Percentiles rank a stretch among this genome's conserved stretches.
Conservation (phyloP, 1,284 basidiomycete genomes). For the Inonotus hispidus region DNA sequence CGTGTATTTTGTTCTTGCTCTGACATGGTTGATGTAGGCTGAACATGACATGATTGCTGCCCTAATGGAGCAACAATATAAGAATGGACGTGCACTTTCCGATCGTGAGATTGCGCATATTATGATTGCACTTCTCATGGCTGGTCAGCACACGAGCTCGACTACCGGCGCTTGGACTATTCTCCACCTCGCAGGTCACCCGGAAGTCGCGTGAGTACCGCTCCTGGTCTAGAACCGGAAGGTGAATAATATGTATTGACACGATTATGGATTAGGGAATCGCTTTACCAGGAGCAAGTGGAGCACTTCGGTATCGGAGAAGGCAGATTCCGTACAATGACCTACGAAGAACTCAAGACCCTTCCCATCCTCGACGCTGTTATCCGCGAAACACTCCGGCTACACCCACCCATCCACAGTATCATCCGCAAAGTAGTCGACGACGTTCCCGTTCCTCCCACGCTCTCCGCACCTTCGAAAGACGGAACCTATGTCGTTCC, state of each 20-base stretch:
- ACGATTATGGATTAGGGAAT: slow-evolving; percentile 49
- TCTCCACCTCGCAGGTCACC: slow-evolving; percentile 80
- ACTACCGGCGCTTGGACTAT: slow-evolving; percentile 92
- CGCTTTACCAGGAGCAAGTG: slow-evolving; percentile 87
- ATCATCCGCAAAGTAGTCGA: slow-evolving; percentile 87
- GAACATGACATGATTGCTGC: slow-evolving; percentile 94
- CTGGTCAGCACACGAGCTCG: slow-evolving; percentile 96
- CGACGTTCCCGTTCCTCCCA: slow-evolving; percentile 78
- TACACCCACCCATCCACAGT: slow-evolving; percentile 92
- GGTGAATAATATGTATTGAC: not conserved
- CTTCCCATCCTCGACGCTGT: slow-evolving; percentile 85
- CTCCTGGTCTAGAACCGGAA: slow-evolving; percentile 4
- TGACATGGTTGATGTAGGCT: slow-evolving; percentile 35
- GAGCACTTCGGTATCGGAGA: slow-evolving; percentile 77
- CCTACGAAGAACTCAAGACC: slow-evolving; percentile 82
- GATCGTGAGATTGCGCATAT: slow-evolving; percentile 97
- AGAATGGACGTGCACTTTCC: slow-evolving; percentile 71
- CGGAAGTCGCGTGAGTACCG: slow-evolving; percentile 65
- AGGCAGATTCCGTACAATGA: slow-evolving; percentile 75
- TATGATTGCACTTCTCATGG: slow-evolving; percentile 94
- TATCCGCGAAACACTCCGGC: slow-evolving; percentile 89
- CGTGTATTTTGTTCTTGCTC: not conserved
- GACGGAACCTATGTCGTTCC: slow-evolving; percentile 79
- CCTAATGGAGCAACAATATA: slow-evolving; percentile 83
- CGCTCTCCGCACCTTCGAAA: slow-evolving; percentile 76